Conservation (phyloP, 1,139 yeast genomes). For the Candida sojae region DNA sequence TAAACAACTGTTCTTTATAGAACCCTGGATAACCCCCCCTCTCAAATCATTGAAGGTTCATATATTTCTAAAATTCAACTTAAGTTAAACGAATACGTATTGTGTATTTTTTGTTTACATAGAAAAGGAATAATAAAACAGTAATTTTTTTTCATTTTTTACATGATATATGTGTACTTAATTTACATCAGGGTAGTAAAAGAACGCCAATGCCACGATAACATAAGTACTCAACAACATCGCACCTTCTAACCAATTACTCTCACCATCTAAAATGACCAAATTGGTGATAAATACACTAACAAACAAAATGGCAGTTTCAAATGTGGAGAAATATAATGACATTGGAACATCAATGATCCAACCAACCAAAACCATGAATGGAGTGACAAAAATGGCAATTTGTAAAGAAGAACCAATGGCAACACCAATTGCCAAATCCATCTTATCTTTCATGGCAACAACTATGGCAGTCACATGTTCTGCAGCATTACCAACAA, state of each 20-base stretch:
- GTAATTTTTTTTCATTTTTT: too few species aligned
- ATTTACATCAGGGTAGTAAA: slow-evolving; percentile 63
- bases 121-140: too few species aligned
- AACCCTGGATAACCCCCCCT: too few species aligned
- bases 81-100: too few species aligned
- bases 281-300: slow-evolving; percentile 87
- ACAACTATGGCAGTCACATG: slow-evolving; percentile 96
- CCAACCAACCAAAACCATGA: slow-evolving; percentile 94
- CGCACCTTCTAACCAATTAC: slow-evolving; percentile 96
- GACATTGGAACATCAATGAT: slow-evolving; percentile 87
- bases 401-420: slow-evolving; percentile 96
- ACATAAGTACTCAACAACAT: slow-evolving; percentile 85
- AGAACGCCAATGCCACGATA: slow-evolving; percentile 87
- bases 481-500: slow-evolving; percentile 98
- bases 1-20: too few species aligned
- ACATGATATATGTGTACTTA: not conserved
- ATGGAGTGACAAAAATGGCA: slow-evolving; percentile 92
- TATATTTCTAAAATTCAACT: too few species aligned
- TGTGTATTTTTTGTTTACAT: too few species aligned
- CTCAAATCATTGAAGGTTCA: too few species aligned
- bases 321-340: slow-evolving; percentile 86
- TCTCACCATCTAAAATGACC: slow-evolving; percentile 88
- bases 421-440: slow-evolving; percentile 94
- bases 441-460: slow-evolving; percentile 96
- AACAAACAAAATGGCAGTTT: slow-evolving; percentile 86